Evolutionary conservation across 257 asterid genomes (phyloP).

Genomic region (Primulina eburnea): DNA sequence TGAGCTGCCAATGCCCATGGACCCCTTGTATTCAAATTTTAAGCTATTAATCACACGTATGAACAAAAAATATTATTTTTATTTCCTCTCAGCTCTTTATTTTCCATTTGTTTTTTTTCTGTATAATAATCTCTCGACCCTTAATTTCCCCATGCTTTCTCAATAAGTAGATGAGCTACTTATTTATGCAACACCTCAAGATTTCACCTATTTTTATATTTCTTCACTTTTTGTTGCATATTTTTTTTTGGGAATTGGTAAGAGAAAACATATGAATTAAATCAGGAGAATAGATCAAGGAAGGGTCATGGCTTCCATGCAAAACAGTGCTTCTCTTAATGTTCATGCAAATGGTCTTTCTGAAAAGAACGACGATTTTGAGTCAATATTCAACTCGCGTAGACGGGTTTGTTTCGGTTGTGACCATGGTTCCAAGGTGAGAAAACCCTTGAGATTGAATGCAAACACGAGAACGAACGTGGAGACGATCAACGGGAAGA

Average conservation of each 20-base stretch:
- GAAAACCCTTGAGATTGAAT: conserved; percentile 23
- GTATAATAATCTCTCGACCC: background rate
- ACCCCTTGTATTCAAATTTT: conserved; percentile 8
- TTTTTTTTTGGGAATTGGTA: background rate
- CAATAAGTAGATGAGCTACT: conserved; percentile 31
- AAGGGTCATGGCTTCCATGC: conserved; percentile 26
- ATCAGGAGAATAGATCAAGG: background rate
- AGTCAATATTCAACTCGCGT: background rate
- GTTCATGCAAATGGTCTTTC: background rate
- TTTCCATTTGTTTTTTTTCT: conserved; percentile 6
- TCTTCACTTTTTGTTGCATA: background rate
- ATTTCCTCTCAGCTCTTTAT: conserved; percentile 17
- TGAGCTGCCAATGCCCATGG: conserved; percentile 25
- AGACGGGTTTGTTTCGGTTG: conserved; percentile 1
- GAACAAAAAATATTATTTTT: background rate
- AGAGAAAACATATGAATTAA: background rate
- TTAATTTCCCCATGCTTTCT: background rate
- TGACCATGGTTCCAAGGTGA: background rate
- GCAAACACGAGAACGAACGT: conserved; percentile 29
- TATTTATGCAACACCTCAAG: background rate
- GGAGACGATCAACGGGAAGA: conserved; percentile 53
- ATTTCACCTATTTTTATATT: background rate
- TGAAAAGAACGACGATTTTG: background rate
- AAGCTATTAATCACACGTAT: conserved; percentile 26
- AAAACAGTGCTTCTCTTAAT: conserved; percentile 5